Evolutionary conservation across 2,329 filamentous ascomycete species (phyloP).

Genomic region (Fulvia fulva): DNA sequence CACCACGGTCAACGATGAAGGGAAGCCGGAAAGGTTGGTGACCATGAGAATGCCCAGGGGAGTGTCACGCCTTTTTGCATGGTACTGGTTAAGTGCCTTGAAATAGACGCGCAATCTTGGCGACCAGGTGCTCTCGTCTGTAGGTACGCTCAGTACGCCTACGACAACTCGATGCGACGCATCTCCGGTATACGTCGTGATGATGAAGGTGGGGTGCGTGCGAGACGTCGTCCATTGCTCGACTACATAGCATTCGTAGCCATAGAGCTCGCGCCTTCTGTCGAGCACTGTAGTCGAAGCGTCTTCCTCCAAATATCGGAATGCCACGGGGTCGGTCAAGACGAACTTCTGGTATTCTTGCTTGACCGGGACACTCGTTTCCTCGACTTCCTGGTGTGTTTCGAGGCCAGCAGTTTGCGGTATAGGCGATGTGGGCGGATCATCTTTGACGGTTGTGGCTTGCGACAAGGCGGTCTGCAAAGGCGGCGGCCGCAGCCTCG

Average conservation of each 20-base stretch:
- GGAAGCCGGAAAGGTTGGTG: constrained; percentile 88
- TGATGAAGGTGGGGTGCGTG: constrained; percentile 82
- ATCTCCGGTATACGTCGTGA: constrained; percentile 90
- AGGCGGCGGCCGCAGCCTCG: constrained; percentile 8
- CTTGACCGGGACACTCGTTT: constrained; percentile 7
- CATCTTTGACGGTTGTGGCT: constrained; percentile 3
- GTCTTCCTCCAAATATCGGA: constrained; percentile 81
- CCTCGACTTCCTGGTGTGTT: constrained; percentile 2
- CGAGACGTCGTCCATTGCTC: constrained; percentile 98
- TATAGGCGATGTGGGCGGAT: constrained; percentile 9
- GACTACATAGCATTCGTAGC: constrained; percentile 90
- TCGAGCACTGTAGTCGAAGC: constrained; percentile 69
- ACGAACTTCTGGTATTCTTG: constrained; percentile 56
- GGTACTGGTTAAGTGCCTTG: constrained; percentile 76
- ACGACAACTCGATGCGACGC: constrained; percentile 72
- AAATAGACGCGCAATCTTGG: constrained; percentile 77
- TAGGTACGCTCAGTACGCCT: constrained; percentile 75
- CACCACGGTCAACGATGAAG: constrained; percentile 88
- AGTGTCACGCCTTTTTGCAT: constrained; percentile 80
- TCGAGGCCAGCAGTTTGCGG: constrained; percentile 10
- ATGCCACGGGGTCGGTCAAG: constrained; percentile 63
- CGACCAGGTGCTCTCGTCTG: constrained; percentile 76
- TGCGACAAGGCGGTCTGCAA: constrained; percentile 10
- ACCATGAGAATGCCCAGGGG: constrained; percentile 82
- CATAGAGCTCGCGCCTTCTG: constrained; percentile 64